These are phyloP conservation scores for Cystobasidium ongulense DNA, from an alignment of 768 basidiomycete genomes.

Conservation along the genomic window DNA sequence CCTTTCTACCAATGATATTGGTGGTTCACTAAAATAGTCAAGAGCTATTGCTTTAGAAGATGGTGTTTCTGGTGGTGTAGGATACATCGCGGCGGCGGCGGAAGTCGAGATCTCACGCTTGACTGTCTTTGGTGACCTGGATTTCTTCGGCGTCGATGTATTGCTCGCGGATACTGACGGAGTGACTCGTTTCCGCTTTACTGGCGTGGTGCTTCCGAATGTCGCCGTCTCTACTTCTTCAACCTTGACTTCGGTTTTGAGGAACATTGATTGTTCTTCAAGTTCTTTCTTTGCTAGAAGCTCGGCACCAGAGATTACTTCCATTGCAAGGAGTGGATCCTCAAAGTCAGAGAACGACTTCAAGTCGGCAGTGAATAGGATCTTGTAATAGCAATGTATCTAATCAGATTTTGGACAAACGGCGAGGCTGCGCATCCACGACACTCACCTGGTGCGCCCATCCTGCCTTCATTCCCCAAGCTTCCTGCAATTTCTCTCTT, in stretches of 20 bases:
- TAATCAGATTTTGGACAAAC: background rate
- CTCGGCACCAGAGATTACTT: background rate
- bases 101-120: background rate
- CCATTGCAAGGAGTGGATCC: constrained; percentile 23
- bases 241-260: constrained; percentile 5
- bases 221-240: background rate
- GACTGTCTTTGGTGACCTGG: background rate
- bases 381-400: constrained; percentile 2
- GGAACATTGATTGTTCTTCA: background rate
- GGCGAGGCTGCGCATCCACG: background rate
- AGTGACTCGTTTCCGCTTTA: background rate
- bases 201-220: background rate
- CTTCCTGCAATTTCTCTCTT: constrained; percentile 53
- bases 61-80: constrained; percentile 14
- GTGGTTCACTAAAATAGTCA: background rate
- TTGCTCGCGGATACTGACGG: background rate
- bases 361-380: constrained; percentile 34
- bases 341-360: constrained; percentile 18
- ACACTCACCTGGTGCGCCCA: constrained; percentile 61
- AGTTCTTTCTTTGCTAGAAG: background rate
- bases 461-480: constrained; percentile 80
- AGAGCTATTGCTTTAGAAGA: background rate
- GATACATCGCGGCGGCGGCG: background rate
- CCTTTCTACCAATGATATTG: background rate
- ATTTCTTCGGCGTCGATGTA: background rate